A percentile compares a stretch with the other conserved stretches of the same genome.
Evolutionary conservation across 2,329 filamentous ascomycete species (phyloP).

Genomic region (Stemphylium vesicarium): DNA sequence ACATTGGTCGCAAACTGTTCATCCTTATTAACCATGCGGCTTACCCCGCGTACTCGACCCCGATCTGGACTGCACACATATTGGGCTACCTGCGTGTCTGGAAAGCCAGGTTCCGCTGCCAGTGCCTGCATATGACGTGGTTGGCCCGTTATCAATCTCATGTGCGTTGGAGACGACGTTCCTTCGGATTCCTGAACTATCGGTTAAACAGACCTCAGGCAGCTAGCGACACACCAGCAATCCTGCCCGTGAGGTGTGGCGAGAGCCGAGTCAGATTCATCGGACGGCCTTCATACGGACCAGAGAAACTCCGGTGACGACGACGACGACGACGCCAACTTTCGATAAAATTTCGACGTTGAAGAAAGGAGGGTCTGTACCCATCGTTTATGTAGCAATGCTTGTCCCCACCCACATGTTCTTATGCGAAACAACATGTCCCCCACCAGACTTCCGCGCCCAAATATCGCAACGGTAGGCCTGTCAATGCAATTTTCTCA

Average conservation of each 20-base stretch:
- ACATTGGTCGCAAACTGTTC: slow-evolving; percentile 12
- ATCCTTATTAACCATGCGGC: slow-evolving; percentile 12
- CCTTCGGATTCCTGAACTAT: slow-evolving; percentile 5
- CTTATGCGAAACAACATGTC: slow-evolving; percentile 18
- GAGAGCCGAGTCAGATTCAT: neutral
- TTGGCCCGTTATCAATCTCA: slow-evolving; percentile 14
- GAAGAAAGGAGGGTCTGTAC: neutral
- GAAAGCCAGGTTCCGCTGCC: neutral
- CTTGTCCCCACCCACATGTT: slow-evolving; percentile 11
- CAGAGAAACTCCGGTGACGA: neutral
- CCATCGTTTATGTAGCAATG: slow-evolving; percentile 1
- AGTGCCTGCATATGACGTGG: slow-evolving; percentile 1
- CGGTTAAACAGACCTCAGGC: slow-evolving; percentile 9
- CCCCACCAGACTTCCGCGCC: slow-evolving; percentile 5
- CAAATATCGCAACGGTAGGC: slow-evolving; percentile 3
- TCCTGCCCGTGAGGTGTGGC: neutral
- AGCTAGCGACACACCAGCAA: slow-evolving; percentile 2
- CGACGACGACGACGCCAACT: neutral
- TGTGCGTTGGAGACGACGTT: slow-evolving; percentile 4
- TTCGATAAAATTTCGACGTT: neutral
- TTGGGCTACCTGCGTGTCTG: neutral
- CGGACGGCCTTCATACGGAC: neutral
- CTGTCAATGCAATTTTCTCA: neutral
- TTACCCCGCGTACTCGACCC: slow-evolving; percentile 9
- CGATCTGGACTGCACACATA: neutral